Percentiles rank a stretch among this genome's conserved stretches.
Conservation (phyloP, 1,284 basidiomycete species). For the Naganishia cerealis region DNA sequence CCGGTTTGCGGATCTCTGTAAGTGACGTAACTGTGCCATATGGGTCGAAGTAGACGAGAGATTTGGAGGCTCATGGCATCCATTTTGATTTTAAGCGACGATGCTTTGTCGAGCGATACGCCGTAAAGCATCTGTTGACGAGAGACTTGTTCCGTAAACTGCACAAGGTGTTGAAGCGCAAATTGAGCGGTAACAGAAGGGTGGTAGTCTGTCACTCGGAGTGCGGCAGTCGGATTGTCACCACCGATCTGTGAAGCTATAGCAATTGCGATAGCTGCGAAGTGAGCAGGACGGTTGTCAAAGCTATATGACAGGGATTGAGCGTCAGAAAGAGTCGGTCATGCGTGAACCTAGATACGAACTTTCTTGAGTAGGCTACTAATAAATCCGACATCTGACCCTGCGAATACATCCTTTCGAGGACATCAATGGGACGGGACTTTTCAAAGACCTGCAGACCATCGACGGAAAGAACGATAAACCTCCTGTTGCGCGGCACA, state of each 20-base stretch:
- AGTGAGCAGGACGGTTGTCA: constrained; percentile 83
- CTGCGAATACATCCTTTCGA: constrained; percentile 43
- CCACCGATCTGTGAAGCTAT: constrained; percentile 52
- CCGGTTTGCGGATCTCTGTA: constrained; percentile 24
- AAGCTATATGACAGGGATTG: not conserved
- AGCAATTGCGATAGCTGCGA: constrained; percentile 85
- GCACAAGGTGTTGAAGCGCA: constrained; percentile 31
- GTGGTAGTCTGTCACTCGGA: constrained; percentile 26
- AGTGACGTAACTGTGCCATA: constrained; percentile 27
- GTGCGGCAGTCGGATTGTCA: constrained; percentile 9
- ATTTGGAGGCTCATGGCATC: constrained; percentile 25
- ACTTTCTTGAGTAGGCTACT: constrained; percentile 27
- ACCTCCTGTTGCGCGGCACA: constrained; percentile 66
- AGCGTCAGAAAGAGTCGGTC: not conserved
- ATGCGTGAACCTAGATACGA: not conserved
- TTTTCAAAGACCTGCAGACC: constrained; percentile 81
- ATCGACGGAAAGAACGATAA: constrained; percentile 80
- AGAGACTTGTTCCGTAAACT: constrained; percentile 26
- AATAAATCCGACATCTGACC: constrained; percentile 29
- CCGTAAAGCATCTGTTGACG: constrained; percentile 24
- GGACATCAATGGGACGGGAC: constrained; percentile 74
- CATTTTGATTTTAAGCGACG: constrained; percentile 24
- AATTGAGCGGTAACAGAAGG: constrained; percentile 31
- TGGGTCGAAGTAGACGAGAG: constrained; percentile 23
- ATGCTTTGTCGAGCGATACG: constrained; percentile 26